Evolutionary conservation across 192 early-diverging fungal species (phyloP).

Genomic region (Coemansia sp.): DNA sequence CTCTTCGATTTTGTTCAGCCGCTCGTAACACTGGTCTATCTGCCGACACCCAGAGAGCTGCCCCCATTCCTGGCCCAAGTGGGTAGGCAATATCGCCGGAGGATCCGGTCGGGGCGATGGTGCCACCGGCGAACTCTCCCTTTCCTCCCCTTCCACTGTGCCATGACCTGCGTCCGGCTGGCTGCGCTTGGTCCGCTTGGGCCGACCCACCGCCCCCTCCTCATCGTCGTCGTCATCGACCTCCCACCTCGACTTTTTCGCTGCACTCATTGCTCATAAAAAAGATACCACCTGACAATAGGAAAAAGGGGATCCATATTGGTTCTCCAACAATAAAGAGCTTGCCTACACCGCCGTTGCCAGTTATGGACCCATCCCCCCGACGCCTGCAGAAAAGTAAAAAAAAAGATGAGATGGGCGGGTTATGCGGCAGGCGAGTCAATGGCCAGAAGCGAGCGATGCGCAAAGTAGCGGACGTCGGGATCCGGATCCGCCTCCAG

Average conservation of each 20-base stretch:
- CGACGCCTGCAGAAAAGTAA: background rate
- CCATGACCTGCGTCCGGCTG: background rate
- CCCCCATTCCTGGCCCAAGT: constrained; percentile 2
- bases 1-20: constrained; percentile 93
- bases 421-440: background rate
- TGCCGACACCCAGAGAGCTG: constrained; percentile 20
- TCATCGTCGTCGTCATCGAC: background rate
- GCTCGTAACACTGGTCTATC: constrained; percentile 66
- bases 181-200: background rate
- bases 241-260: constrained; percentile 4
- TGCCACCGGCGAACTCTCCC: background rate
- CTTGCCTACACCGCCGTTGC: no score
- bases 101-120: background rate
- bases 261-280: no score
- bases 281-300: no score
- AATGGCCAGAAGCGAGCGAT: constrained; percentile 54
- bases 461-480: constrained; percentile 92
- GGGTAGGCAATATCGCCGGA: constrained; percentile 13
- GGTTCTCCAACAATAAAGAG: no score
- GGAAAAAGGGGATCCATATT: no score
- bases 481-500: constrained; percentile 84
- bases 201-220: background rate
- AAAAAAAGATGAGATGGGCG: background rate
- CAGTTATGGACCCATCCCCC: no score
- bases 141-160: background rate